A percentile compares a stretch with the other conserved stretches of the same genome.
Conservation (phyloP, 345 rosid genomes). For the Eucalyptus microcorys region DNA sequence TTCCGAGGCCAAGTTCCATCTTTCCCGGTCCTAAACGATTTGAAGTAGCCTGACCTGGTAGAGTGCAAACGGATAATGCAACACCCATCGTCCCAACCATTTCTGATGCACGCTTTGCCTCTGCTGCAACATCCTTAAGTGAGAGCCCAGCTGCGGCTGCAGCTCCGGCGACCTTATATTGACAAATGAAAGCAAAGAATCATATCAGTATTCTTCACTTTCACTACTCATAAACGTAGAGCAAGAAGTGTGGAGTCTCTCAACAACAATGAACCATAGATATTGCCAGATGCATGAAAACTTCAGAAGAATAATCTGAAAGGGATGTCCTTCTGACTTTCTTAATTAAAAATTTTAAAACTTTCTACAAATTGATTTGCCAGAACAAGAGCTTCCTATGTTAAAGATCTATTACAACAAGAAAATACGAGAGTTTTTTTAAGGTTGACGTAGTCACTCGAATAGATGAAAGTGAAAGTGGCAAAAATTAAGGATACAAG, state of each 20-base stretch:
- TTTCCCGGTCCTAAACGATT: slow-evolving; percentile 81
- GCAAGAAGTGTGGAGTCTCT: neutral
- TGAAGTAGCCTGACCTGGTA: slow-evolving; percentile 84
- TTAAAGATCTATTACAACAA: neutral
- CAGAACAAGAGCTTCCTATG: neutral
- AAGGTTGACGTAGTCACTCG: neutral
- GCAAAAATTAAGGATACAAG: neutral
- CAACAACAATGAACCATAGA: neutral
- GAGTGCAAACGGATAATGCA: slow-evolving; percentile 82
- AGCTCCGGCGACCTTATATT: slow-evolving; percentile 79
- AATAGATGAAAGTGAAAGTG: neutral
- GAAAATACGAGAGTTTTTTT: neutral
- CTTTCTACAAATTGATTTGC: neutral
- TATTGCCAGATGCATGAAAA: neutral
- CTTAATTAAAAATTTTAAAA: neutral
- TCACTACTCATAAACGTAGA: neutral
- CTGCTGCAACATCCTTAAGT: slow-evolving; percentile 61
- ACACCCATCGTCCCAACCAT: slow-evolving; percentile 95
- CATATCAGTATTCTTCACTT: neutral
- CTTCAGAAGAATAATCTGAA: neutral
- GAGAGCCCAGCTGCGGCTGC: slow-evolving; percentile 89
- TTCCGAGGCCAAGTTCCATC: slow-evolving; percentile 98
- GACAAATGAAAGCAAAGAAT: slow-evolving; percentile 3
- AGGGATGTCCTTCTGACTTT: neutral
- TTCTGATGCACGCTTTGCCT: slow-evolving; percentile 75